A percentile compares a stretch with the other conserved stretches of the same genome.
These are phyloP conservation scores for Calonectria multiphialidica DNA, from an alignment of 2,329 filamentous ascomycete genomes.

Conservation along the genomic window DNA sequence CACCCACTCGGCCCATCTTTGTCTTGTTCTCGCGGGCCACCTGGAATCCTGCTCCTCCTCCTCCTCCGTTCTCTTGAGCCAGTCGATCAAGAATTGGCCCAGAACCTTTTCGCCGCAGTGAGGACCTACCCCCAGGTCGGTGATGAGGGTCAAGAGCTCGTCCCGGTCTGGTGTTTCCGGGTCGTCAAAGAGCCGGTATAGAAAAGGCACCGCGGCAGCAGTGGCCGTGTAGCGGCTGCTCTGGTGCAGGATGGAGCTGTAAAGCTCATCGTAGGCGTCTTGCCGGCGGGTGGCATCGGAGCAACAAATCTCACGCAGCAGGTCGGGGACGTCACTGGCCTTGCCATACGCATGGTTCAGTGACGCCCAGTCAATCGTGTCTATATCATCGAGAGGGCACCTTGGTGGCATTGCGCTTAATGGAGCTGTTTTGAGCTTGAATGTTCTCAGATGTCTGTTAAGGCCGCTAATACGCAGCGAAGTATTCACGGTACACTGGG, in stretches of 20 bases:
- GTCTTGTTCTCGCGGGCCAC: neutral
- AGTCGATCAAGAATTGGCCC: neutral
- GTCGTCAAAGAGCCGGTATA: constrained; percentile 3
- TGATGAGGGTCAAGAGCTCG: neutral
- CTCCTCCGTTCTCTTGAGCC: neutral
- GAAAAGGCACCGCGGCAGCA: neutral
- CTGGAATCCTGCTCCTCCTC: neutral
- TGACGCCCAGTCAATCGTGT: constrained; percentile 5
- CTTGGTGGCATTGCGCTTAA: neutral
- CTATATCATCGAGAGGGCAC: constrained; percentile 6
- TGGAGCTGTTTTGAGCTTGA: no score
- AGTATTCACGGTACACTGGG: neutral
- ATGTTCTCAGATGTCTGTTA: neutral
- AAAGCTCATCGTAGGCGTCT: neutral
- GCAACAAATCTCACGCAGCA: neutral
- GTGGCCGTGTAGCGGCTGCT: constrained; percentile 6
- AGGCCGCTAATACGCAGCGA: neutral
- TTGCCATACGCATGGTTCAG: constrained; percentile 9
- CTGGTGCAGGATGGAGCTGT: constrained; percentile 8
- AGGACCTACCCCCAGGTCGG: neutral
- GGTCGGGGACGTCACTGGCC: neutral
- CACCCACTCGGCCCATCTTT: neutral
- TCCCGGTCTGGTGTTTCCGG: neutral
- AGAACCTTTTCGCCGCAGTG: neutral
- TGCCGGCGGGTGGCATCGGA: neutral